These are phyloP conservation scores for Cucurbita moschata DNA, from an alignment of 306 rosid species.

Conservation along the genomic window DNA sequence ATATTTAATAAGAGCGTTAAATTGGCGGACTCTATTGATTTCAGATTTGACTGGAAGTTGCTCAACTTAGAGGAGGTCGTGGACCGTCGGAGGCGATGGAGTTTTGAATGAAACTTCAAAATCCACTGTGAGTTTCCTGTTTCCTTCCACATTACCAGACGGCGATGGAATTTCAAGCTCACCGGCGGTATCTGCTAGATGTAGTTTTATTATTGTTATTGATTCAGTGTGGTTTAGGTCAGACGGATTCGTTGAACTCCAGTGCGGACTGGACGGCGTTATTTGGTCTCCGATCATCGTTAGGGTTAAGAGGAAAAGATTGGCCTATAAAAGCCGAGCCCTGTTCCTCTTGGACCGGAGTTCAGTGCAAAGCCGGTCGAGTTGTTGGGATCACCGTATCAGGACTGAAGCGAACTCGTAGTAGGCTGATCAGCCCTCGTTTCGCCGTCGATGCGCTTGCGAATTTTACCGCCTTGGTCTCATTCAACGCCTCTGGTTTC, in stretches of 20 bases:
- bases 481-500: constrained; percentile 80
- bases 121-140: constrained; percentile 10
- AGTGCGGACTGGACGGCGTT: constrained; percentile 42
- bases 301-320: constrained; percentile 52
- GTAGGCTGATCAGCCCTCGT: constrained; percentile 20
- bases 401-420: constrained; percentile 42
- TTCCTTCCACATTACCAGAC: constrained; percentile 1
- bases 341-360: constrained; percentile 56
- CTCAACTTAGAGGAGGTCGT: neutral
- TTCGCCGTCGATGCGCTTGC: constrained; percentile 54
- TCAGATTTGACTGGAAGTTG: neutral
- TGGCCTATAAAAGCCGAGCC: constrained; percentile 71
- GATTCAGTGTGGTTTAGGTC: constrained; percentile 25
- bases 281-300: constrained; percentile 54
- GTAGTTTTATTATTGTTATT: constrained; percentile 19
- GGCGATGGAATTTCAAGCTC: constrained; percentile 34
- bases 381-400: constrained; percentile 42
- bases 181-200: constrained; percentile 11
- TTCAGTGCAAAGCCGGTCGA: constrained; percentile 35
- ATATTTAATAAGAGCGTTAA: constrained; percentile 8
- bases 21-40: neutral
- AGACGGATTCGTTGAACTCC: constrained; percentile 22
- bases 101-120: constrained; percentile 9
- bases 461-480: constrained; percentile 37
- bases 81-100: constrained; percentile 2